phyloP scores from a whole-genome alignment of 2,329 filamentous ascomycete genomes.

The Onygenales sp. region DNA sequence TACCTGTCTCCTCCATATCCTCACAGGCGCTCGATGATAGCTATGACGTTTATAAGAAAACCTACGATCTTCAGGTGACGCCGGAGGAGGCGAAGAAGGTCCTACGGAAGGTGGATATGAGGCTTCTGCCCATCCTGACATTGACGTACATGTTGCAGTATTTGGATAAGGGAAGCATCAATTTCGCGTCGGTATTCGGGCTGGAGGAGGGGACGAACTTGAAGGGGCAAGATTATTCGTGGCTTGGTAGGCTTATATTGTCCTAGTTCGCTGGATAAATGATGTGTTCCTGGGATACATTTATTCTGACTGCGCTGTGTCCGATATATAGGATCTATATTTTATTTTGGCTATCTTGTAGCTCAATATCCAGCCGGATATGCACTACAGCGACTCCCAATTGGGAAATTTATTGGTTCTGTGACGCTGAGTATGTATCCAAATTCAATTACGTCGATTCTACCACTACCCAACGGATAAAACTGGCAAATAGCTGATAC shows the following conservation, averaged over 20 bases:
- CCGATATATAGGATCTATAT: conserved; percentile 30
- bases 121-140: conserved; percentile 46
- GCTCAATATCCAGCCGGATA: conserved; percentile 38
- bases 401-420: conserved; percentile 35
- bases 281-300: no score
- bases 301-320: background rate
- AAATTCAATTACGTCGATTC: background rate
- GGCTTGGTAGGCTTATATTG: conserved; percentile 2
- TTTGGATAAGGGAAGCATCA: conserved; percentile 21
- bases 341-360: conserved; percentile 42
- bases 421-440: conserved; percentile 25
- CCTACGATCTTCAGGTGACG: conserved; percentile 5
- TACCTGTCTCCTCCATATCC: background rate
- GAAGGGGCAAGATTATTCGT: conserved; percentile 3
- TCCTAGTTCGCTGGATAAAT: background rate
- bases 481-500: no score
- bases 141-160: conserved; percentile 18
- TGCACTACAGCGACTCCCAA: conserved; percentile 36
- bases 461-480: no score
- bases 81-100: conserved; percentile 16
- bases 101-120: conserved; percentile 46
- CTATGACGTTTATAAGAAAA: conserved; percentile 3
- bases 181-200: conserved; percentile 23
- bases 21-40: background rate
- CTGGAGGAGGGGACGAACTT: conserved; percentile 19